Conservation (phyloP, 768 basidiomycete species). For the Trametes villosa region DNA sequence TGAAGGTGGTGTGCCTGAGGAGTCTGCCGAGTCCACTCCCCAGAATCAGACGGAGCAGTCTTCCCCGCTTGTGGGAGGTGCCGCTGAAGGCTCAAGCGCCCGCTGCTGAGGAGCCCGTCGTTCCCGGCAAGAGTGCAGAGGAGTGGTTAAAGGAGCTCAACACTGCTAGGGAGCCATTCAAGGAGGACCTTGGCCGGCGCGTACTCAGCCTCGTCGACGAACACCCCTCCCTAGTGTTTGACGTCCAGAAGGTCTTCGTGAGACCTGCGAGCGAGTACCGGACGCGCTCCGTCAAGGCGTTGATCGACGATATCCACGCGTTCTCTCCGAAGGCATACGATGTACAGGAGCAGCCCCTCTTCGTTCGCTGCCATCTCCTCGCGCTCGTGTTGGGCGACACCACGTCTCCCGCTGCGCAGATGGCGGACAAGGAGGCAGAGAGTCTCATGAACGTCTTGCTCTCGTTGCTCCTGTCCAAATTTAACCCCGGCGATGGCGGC, state of each 20-base stretch:
- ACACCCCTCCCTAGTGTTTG: slow-evolving; percentile 87
- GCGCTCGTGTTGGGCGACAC: slow-evolving; percentile 83
- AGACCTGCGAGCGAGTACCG: slow-evolving; percentile 62
- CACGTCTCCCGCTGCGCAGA: slow-evolving; percentile 55
- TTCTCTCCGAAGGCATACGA: slow-evolving; percentile 70
- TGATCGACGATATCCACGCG: slow-evolving; percentile 77
- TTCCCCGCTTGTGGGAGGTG: background rate
- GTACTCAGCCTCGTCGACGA: slow-evolving; percentile 84
- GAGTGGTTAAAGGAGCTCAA: slow-evolving; percentile 71
- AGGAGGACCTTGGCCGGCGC: slow-evolving; percentile 63
- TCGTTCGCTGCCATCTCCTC: slow-evolving; percentile 83
- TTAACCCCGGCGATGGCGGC: slow-evolving; percentile 54
- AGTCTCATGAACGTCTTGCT: slow-evolving; percentile 70
- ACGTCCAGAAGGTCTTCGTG: slow-evolving; percentile 82
- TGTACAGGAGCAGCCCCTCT: slow-evolving; percentile 73
- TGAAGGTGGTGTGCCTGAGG: background rate
- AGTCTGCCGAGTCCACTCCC: background rate
- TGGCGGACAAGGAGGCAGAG: slow-evolving; percentile 51
- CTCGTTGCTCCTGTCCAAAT: slow-evolving; percentile 66
- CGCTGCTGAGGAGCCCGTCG: slow-evolving; percentile 18
- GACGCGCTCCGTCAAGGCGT: slow-evolving; percentile 65
- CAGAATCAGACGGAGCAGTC: too few relatives aligned
- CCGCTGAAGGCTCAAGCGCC: slow-evolving; percentile 11
- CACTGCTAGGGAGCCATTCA: slow-evolving; percentile 65
- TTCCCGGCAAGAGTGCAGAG: slow-evolving; percentile 54